phyloP scores from a whole-genome alignment of 352 stramenopile species.

The Phytophthora kernoviae region DNA sequence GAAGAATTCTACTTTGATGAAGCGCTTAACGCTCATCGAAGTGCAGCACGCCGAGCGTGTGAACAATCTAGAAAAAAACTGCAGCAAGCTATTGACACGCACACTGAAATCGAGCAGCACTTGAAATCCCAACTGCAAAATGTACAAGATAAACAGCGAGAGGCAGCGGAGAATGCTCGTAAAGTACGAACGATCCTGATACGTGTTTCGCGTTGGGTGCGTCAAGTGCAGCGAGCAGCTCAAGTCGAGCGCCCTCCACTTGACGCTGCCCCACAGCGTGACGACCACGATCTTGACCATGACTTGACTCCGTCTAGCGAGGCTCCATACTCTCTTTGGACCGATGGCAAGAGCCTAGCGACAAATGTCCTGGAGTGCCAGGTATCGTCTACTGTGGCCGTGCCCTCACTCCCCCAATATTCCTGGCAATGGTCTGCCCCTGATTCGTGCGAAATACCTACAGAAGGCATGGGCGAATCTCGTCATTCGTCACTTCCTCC shows the following conservation, averaged over 20 bases:
- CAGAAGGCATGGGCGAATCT: slow-evolving; percentile 5
- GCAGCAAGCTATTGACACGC: slow-evolving; percentile 13
- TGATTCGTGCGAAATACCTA: slow-evolving; percentile 4
- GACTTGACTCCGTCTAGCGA: slow-evolving; percentile 15
- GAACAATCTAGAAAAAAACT: slow-evolving; percentile 21
- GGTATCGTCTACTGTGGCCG: slow-evolving; percentile 5
- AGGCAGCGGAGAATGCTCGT: slow-evolving; percentile 30
- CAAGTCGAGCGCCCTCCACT: slow-evolving; percentile 5
- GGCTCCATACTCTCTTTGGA: slow-evolving; percentile 21
- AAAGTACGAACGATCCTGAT: slow-evolving; percentile 26
- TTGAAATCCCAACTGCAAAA: slow-evolving; percentile 17
- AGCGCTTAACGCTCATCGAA: slow-evolving; percentile 16
- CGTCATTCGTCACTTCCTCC: slow-evolving; percentile 9
- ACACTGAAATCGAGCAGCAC: slow-evolving; percentile 22
- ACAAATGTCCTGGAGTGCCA: slow-evolving; percentile 16
- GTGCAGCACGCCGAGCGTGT: slow-evolving; percentile 17
- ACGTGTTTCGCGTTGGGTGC: slow-evolving; percentile 27
- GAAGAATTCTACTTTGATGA: slow-evolving; percentile 10
- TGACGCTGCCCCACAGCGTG: background rate
- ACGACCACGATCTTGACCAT: slow-evolving; percentile 14
- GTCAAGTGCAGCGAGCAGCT: slow-evolving; percentile 25
- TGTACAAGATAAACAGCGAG: slow-evolving; percentile 24
- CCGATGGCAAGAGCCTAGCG: slow-evolving; percentile 3
- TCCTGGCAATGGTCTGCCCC: slow-evolving; percentile 10
- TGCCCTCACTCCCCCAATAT: slow-evolving; percentile 7